These are phyloP conservation scores for Nephromyces sp. DNA, from an alignment of 169 alveolate species.

Conservation along the genomic window DNA sequence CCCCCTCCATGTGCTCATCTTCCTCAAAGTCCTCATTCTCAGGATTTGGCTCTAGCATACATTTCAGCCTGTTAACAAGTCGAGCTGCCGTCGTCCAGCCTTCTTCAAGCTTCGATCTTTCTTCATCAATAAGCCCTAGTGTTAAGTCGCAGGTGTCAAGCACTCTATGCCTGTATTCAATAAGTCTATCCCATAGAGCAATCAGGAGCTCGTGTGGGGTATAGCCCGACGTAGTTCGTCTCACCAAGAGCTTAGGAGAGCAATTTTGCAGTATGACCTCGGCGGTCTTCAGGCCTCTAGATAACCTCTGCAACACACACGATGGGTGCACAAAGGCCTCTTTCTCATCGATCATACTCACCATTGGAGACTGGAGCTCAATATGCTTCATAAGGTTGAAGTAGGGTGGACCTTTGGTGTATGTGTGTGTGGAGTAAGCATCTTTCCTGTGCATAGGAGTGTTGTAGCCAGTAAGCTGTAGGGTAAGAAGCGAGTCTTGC, in stretches of 20 bases:
- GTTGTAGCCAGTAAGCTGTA: slow-evolving; percentile 10
- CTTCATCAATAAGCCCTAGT: slow-evolving; percentile 1
- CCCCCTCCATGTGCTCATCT: too few relatives aligned
- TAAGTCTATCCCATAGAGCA: slow-evolving; percentile 20
- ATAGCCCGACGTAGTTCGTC: slow-evolving; percentile 16
- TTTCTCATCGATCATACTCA: background rate
- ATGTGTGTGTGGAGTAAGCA: slow-evolving; percentile 4
- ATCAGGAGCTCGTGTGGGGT: slow-evolving; percentile 23
- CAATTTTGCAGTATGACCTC: slow-evolving; percentile 5
- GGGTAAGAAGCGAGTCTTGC: slow-evolving; percentile 37
- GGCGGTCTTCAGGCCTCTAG: slow-evolving; percentile 3
- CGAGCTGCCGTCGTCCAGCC: slow-evolving; percentile 27
- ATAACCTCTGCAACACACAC: slow-evolving; percentile 14
- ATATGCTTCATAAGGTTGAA: background rate
- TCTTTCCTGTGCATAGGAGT: too few relatives aligned
- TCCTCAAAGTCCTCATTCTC: too few relatives aligned
- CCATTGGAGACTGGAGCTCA: slow-evolving; percentile 17
- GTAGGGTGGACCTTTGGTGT: slow-evolving; percentile 9
- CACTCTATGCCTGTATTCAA: background rate
- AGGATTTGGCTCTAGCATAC: slow-evolving; percentile 2
- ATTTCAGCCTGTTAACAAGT: background rate
- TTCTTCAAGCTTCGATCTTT: slow-evolving; percentile 11
- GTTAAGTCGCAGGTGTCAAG: slow-evolving; percentile 10
- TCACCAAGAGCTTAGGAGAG: background rate
- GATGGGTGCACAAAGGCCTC: slow-evolving; percentile 20